Conservation (phyloP, 805 yeast genomes). For the Ogataea ramenticola region DNA sequence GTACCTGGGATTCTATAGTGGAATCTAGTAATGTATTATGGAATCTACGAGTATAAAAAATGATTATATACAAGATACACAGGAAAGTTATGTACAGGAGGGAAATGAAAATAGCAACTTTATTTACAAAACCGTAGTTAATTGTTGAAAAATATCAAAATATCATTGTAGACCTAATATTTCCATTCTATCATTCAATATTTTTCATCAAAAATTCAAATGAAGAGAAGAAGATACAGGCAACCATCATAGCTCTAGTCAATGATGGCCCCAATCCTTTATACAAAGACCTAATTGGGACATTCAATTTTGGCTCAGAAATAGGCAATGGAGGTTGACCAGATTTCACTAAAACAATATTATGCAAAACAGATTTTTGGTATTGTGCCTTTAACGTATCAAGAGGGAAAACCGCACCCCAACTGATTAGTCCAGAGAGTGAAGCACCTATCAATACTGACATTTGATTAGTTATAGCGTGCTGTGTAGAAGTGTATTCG, state of each 20-base stretch:
- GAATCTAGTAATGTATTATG: no score
- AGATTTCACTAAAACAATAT: conserved; percentile 47
- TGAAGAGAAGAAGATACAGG: conserved; percentile 66
- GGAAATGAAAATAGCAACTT: no score
- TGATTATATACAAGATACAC: no score
- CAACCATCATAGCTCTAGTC: conserved; percentile 62
- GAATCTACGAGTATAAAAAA: no score
- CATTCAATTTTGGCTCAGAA: conserved; percentile 23
- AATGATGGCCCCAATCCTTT: conserved; percentile 74
- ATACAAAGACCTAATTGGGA: conserved; percentile 49
- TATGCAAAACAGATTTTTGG: conserved; percentile 67
- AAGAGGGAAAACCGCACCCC: conserved; percentile 71
- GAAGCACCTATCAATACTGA: conserved; percentile 57
- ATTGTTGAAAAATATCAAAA: no score
- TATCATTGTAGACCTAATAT: no score
- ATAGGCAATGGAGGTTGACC: conserved; percentile 37
- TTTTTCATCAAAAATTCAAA: conserved; percentile 64
- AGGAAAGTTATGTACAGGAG: no score
- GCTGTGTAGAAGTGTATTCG: background rate
- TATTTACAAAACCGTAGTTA: no score
- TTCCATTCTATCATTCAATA: conserved; percentile 23
- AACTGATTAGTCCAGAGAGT: conserved; percentile 63
- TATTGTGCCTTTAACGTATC: conserved; percentile 74
- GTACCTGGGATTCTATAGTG: no score
- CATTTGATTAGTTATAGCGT: background rate